These are phyloP conservation scores for Daldinia caldariorum DNA, from an alignment of 495 filamentous ascomycete genomes.

Conservation along the genomic window DNA sequence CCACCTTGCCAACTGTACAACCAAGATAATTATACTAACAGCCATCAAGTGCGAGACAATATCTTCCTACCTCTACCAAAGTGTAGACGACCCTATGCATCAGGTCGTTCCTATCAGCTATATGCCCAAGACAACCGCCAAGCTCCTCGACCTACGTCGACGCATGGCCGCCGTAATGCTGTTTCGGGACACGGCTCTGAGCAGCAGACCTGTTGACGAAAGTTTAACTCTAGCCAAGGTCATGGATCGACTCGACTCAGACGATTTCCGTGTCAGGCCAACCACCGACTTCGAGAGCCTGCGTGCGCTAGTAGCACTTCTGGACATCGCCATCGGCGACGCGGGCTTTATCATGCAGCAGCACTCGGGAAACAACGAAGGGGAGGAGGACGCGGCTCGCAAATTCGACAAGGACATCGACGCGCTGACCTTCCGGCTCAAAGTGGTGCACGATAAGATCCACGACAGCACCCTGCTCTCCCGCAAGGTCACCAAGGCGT, in stretches of 20 bases:
- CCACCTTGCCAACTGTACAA: background rate
- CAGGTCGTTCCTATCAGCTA: constrained; percentile 68
- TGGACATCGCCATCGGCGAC: constrained; percentile 79
- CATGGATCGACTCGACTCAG: constrained; percentile 60
- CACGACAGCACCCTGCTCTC: constrained; percentile 76
- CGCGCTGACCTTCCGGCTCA: constrained; percentile 67
- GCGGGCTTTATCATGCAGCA: constrained; percentile 51
- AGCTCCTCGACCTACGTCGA: constrained; percentile 70
- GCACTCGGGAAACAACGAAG: constrained; percentile 31
- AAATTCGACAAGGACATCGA: constrained; percentile 77
- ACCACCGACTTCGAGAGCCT: constrained; percentile 74
- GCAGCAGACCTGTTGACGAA: constrained; percentile 54
- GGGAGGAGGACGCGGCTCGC: constrained; percentile 49
- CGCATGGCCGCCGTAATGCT: constrained; percentile 79
- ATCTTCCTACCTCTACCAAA: constrained; percentile 61
- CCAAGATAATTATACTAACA: constrained; percentile 24
- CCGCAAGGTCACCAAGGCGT: constrained; percentile 76
- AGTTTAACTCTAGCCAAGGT: constrained; percentile 64
- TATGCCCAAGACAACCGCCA: constrained; percentile 63
- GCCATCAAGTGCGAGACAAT: constrained; percentile 62
- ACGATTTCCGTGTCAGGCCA: constrained; percentile 49
- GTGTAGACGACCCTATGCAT: constrained; percentile 60
- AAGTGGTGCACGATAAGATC: constrained; percentile 74
- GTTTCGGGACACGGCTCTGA: constrained; percentile 61
- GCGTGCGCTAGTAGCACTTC: constrained; percentile 67